Evolutionary conservation across 2,329 filamentous ascomycete genomes (phyloP).

Genomic region (Aspergillus costaricaensis): DNA sequence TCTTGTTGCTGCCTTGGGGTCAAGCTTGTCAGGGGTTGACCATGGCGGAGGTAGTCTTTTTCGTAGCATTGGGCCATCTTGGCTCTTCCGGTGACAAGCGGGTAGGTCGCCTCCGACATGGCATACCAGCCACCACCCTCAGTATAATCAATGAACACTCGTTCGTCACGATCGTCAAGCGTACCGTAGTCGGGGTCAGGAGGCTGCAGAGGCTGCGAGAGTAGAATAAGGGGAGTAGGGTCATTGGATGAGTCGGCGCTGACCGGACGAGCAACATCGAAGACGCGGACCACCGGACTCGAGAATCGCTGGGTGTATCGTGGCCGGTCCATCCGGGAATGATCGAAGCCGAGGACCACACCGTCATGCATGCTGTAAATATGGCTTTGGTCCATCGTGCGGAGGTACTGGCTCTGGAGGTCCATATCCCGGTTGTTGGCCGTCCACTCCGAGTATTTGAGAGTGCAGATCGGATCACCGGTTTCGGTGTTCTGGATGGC

Average conservation of each 20-base stretch:
- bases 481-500: constrained; percentile 75
- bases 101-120: constrained; percentile 82
- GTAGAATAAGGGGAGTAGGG: constrained; percentile 71
- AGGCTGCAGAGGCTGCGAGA: constrained; percentile 80
- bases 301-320: constrained; percentile 70
- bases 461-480: constrained; percentile 76
- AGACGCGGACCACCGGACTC: constrained; percentile 81
- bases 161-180: constrained; percentile 58
- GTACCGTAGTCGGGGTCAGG: constrained; percentile 45
- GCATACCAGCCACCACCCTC: constrained; percentile 90
- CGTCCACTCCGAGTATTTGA: constrained; percentile 92
- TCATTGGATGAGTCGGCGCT: constrained; percentile 64
- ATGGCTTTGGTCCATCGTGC: constrained; percentile 82
- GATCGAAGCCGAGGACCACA: constrained; percentile 76
- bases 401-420: constrained; percentile 76
- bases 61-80: constrained; percentile 59
- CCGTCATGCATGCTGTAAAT: constrained; percentile 87
- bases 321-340: constrained; percentile 57
- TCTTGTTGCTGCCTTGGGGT: constrained; percentile 55
- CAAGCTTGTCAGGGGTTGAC: constrained; percentile 42
- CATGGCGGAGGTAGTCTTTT: constrained; percentile 48
- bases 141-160: constrained; percentile 85
- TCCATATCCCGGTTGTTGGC: constrained; percentile 90
- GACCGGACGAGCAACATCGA: constrained; percentile 78
- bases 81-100: constrained; percentile 74